Conservation (phyloP, 2,329 filamentous ascomycete genomes). For the Metarhizium guizhouense region DNA sequence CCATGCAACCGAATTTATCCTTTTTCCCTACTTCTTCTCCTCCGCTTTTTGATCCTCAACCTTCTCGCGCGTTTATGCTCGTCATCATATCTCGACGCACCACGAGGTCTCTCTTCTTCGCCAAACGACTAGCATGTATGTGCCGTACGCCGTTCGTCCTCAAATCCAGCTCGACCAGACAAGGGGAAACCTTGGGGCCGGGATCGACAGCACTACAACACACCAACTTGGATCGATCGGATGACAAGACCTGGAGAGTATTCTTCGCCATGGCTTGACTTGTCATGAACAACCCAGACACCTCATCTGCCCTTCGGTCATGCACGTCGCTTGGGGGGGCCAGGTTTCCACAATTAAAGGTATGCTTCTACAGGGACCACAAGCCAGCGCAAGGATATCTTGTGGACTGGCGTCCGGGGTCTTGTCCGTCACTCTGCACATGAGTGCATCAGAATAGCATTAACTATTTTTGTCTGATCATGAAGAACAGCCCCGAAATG, state of each 20-base stretch:
- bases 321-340: neutral
- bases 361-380: neutral
- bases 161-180: neutral
- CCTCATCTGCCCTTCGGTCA: conserved; percentile 2
- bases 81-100: neutral
- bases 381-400: neutral
- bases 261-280: neutral
- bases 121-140: neutral
- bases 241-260: neutral
- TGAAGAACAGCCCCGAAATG: neutral
- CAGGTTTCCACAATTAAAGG: neutral
- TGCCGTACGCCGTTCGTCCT: neutral
- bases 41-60: neutral
- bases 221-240: conserved; percentile 3
- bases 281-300: neutral
- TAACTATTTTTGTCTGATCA: neutral
- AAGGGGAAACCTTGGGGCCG: neutral
- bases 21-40: neutral
- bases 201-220: neutral
- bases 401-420: neutral
- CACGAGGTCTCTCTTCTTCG: no score
- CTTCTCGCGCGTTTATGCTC: neutral
- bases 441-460: neutral
- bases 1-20: neutral
- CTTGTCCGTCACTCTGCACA: neutral